Percentiles rank a stretch among this genome's conserved stretches.
phyloP scores from a whole-genome alignment of 1,284 basidiomycete species.

The Microbotryum saponariae region DNA sequence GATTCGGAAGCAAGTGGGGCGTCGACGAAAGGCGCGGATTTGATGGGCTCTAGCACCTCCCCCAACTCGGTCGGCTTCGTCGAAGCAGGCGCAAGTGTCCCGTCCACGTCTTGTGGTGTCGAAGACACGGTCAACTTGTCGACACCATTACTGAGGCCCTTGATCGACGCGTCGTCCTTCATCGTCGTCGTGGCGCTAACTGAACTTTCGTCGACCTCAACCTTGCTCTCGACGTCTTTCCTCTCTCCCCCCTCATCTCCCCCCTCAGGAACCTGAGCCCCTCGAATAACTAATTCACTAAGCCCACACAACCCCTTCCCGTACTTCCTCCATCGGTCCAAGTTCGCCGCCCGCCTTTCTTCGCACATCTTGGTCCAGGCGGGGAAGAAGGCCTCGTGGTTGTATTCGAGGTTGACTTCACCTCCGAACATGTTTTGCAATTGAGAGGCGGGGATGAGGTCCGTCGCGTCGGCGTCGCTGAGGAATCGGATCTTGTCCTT shows the following conservation, averaged over 20 bases:
- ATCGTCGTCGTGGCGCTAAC: no score
- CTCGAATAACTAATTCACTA: constrained; percentile 41
- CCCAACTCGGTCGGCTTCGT: no score
- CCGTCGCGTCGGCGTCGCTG: constrained; percentile 30
- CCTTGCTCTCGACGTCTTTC: neutral
- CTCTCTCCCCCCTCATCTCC: neutral
- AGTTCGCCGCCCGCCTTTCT: constrained; percentile 36
- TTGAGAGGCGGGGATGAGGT: constrained; percentile 31
- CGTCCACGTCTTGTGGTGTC: no score
- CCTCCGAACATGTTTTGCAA: constrained; percentile 34
- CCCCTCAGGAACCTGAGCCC: constrained; percentile 32
- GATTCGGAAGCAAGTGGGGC: no score
- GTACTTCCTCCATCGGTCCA: constrained; percentile 38
- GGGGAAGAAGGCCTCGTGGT: constrained; percentile 41
- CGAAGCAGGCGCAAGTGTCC: no score
- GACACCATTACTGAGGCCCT: no score
- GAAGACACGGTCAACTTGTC: no score
- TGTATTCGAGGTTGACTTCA: constrained; percentile 36
- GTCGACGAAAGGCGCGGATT: no score
- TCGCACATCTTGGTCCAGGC: constrained; percentile 37
- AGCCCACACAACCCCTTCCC: constrained; percentile 39
- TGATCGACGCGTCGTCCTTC: no score
- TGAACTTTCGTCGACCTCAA: no score
- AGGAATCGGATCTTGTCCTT: constrained; percentile 41
- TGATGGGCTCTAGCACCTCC: no score